Percentiles rank a stretch among this genome's conserved stretches.
Conservation (phyloP, 495 filamentous ascomycete species). For the Penicillium psychrofluorescens region DNA sequence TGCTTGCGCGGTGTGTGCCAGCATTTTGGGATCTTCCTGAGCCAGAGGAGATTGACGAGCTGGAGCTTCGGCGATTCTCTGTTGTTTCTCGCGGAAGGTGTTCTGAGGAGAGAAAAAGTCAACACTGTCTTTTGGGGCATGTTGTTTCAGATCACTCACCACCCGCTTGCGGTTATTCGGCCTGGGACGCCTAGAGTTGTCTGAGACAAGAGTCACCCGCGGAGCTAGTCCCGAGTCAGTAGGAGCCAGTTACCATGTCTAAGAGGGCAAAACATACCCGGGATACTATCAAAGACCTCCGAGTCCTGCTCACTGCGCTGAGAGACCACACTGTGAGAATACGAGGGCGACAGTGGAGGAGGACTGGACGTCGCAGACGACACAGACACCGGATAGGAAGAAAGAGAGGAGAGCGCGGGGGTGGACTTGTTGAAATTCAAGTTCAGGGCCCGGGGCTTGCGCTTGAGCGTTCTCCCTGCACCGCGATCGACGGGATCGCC, state of each 20-base stretch:
- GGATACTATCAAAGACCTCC: slow-evolving; percentile 19
- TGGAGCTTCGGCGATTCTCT: slow-evolving; percentile 14
- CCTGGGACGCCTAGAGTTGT: slow-evolving; percentile 12
- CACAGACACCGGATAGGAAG: slow-evolving; percentile 19
- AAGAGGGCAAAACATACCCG: slow-evolving; percentile 10
- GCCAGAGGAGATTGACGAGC: slow-evolving; percentile 1
- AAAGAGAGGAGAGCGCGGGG: slow-evolving; percentile 8
- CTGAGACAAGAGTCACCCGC: slow-evolving; percentile 20
- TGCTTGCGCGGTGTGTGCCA: slow-evolving; percentile 17
- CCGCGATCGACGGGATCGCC: slow-evolving; percentile 19
- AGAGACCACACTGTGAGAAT: slow-evolving; percentile 32
- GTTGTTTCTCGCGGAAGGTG: slow-evolving; percentile 34
- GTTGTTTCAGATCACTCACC: slow-evolving; percentile 18
- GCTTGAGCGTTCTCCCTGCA: slow-evolving; percentile 22
- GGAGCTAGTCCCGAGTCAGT: not conserved
- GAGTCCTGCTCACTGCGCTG: slow-evolving; percentile 25
- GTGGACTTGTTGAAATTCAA: slow-evolving; percentile 9
- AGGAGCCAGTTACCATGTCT: no score
- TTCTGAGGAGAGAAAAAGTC: slow-evolving; percentile 18
- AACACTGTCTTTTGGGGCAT: not conserved
- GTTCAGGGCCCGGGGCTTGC: slow-evolving; percentile 30
- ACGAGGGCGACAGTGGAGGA: slow-evolving; percentile 36
- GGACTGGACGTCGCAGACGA: slow-evolving; percentile 32
- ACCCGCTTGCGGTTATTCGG: slow-evolving; percentile 21
- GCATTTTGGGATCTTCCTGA: slow-evolving; percentile 1